Conservation (phyloP, 2,329 filamentous ascomycete species). For the Ustilaginoidea virens region DNA sequence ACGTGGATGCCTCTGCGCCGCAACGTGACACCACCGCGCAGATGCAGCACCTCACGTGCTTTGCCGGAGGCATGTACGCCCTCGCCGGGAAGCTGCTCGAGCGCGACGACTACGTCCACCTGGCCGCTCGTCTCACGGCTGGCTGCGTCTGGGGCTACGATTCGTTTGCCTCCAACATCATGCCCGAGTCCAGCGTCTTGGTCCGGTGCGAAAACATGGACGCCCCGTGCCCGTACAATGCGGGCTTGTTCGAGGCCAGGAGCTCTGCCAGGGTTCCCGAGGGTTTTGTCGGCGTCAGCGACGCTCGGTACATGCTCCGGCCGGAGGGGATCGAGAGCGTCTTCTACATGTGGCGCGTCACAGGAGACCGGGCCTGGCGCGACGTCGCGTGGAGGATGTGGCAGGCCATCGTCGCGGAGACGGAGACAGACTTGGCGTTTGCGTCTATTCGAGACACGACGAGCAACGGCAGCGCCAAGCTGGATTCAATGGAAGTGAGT, state of each 20-base stretch:
- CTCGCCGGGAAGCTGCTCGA: slow-evolving; percentile 48
- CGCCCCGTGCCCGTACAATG: slow-evolving; percentile 20
- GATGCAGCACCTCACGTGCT: slow-evolving; percentile 51
- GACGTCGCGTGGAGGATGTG: slow-evolving; percentile 34
- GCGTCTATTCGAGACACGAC: slow-evolving; percentile 24
- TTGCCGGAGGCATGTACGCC: slow-evolving; percentile 54
- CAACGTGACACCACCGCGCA: slow-evolving; percentile 16
- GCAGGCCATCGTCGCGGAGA: slow-evolving; percentile 23
- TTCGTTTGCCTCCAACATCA: slow-evolving; percentile 32
- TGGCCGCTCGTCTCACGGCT: slow-evolving; percentile 31
- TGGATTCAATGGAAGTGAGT: slow-evolving; percentile 48
- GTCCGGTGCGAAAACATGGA: slow-evolving; percentile 19
- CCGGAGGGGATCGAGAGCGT: slow-evolving; percentile 38
- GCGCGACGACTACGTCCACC: slow-evolving; percentile 27
- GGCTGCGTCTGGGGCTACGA: slow-evolving; percentile 41
- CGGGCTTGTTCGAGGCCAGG: slow-evolving; percentile 8
- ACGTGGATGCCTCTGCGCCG: slow-evolving; percentile 14
- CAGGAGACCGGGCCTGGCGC: slow-evolving; percentile 26
- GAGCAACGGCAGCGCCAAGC: slow-evolving; percentile 14
- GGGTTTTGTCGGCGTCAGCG: slow-evolving; percentile 41
- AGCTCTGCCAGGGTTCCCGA: slow-evolving; percentile 18
- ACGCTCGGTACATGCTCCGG: slow-evolving; percentile 27
- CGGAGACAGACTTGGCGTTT: slow-evolving; percentile 27
- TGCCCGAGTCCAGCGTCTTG: slow-evolving; percentile 33
- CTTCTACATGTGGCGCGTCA: slow-evolving; percentile 35